Evolutionary conservation across 2,329 filamentous ascomycete genomes (phyloP).

Genomic region (Raffaelea deltoideospora): DNA sequence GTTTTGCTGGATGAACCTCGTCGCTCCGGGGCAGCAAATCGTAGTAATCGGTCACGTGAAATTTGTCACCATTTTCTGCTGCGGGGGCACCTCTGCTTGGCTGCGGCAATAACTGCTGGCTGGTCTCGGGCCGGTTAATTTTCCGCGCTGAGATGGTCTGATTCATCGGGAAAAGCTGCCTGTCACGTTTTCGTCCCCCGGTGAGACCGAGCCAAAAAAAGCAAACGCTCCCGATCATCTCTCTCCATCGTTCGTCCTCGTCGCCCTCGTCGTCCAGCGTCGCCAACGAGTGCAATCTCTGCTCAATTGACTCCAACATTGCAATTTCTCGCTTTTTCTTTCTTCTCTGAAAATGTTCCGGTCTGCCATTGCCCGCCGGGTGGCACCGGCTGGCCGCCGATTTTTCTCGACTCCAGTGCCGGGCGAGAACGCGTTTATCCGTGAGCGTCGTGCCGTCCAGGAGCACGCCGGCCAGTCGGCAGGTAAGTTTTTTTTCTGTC

Average conservation of each 20-base stretch:
- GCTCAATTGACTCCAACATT: background rate
- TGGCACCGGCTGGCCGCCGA: conserved; percentile 8
- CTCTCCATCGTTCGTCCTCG: background rate
- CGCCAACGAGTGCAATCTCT: background rate
- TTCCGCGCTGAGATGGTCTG: conserved; percentile 6
- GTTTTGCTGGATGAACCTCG: too few species aligned
- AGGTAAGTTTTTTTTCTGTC: conserved; percentile 39
- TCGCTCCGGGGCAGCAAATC: too few species aligned
- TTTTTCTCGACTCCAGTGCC: conserved; percentile 7
- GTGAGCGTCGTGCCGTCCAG: conserved; percentile 80
- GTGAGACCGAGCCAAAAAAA: too few species aligned
- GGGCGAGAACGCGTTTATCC: conserved; percentile 79
- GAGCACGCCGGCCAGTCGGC: conserved; percentile 74
- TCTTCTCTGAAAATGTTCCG: conserved; percentile 5
- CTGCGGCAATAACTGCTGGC: too few species aligned
- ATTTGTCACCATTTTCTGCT: too few species aligned
- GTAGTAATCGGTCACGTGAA: too few species aligned
- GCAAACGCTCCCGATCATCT: too few species aligned
- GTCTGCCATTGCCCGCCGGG: conserved; percentile 7
- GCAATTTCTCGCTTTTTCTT: too few species aligned
- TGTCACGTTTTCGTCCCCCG: too few species aligned
- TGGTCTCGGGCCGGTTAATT: background rate
- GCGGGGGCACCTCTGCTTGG: too few species aligned
- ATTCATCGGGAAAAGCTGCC: conserved; percentile 10
- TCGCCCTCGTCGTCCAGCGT: background rate